Conservation (phyloP, 495 filamentous ascomycete species). For the Pyronema omphalodes region DNA sequence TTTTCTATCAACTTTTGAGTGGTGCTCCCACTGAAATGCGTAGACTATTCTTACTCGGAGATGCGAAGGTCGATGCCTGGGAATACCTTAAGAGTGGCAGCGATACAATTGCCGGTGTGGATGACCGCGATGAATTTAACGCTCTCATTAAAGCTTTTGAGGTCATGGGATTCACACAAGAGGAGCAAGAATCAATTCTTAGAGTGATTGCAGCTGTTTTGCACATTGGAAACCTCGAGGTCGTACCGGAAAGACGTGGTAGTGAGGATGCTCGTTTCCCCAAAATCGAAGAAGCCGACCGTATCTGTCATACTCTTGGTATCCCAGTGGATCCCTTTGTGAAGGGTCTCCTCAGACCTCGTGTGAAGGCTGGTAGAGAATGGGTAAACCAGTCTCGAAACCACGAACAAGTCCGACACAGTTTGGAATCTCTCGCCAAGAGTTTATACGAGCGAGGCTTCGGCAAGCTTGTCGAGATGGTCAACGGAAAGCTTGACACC, state of each 20-base stretch:
- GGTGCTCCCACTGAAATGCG: conserved; percentile 59
- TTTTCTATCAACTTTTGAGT: conserved; percentile 89
- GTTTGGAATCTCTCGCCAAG: conserved; percentile 83
- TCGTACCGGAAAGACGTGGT: conserved; percentile 72
- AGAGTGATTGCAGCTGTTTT: conserved; percentile 79
- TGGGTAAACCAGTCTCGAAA: conserved; percentile 98
- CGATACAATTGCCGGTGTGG: conserved; percentile 75
- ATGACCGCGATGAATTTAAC: conserved; percentile 80
- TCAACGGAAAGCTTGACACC: conserved; percentile 73
- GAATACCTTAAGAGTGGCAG: conserved; percentile 81
- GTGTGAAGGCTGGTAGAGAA: conserved; percentile 85
- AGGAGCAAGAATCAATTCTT: conserved; percentile 67
- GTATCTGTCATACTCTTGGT: conserved; percentile 67
- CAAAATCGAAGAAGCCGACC: conserved; percentile 49
- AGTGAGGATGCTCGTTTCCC: conserved; percentile 78
- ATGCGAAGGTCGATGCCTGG: conserved; percentile 64
- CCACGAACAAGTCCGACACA: conserved; percentile 80
- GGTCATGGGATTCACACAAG: conserved; percentile 81
- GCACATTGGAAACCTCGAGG: conserved; percentile 79
- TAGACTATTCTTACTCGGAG: conserved; percentile 54
- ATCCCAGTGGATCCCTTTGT: conserved; percentile 71
- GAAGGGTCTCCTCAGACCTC: conserved; percentile 74
- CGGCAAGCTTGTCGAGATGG: conserved; percentile 74
- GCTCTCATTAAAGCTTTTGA: conserved; percentile 78
- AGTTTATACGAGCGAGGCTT: conserved; percentile 95